Base-by-base conservation (phyloP, 2,329 filamentous ascomycete species). In the Teratosphaeria destructans region DNA sequence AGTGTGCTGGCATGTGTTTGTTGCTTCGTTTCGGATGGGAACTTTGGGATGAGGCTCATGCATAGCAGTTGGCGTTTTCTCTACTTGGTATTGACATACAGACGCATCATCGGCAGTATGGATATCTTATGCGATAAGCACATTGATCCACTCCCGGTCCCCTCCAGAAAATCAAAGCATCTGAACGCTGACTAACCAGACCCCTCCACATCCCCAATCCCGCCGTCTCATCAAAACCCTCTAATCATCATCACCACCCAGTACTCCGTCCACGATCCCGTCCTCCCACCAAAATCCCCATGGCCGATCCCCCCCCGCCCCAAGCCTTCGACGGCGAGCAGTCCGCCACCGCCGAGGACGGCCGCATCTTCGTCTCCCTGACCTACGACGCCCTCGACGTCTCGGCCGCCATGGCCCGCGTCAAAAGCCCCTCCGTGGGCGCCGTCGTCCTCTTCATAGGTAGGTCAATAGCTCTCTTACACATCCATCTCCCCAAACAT, bases 391-490 rank as follows among this genome's bases (percentile, higher is more conserved):
- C 77, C 52, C 81, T 94, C 60, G 78, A 85, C 68, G 75, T 81
- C 23, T 76, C 79, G 23, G 67, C 77, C 5, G 76, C 82, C 34
- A 86, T 90, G 73, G 77, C 85, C 65, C 80, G 78, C 54, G 88
- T 94, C 26, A 85, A 87, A 64, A 89, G 83, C 66, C 85, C 87
- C 23, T 81, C 85, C 67, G 88, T 88, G 11, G 88, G 88, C 5
- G 88, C 88, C 12, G 87, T 90, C 55, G 87, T 92, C 10, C 69
- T 91, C 37, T 92, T 92, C 71, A 85, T 86, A 60, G 88, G 88
- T 85, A 77, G 61, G 39, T 54, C 32, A 52, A 53, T 47, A 23
- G 56, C 29, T 10, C 29, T 16, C 32, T 52, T 3, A 19, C 23
- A 10, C 14, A 55, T 58, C 56, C 8, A 32, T 19, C 14, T 32